Percentiles rank a stretch among this genome's conserved stretches.
These are phyloP conservation scores for Chamaenerion angustifolium DNA, from an alignment of 345 rosid species.

Conservation along the genomic window DNA sequence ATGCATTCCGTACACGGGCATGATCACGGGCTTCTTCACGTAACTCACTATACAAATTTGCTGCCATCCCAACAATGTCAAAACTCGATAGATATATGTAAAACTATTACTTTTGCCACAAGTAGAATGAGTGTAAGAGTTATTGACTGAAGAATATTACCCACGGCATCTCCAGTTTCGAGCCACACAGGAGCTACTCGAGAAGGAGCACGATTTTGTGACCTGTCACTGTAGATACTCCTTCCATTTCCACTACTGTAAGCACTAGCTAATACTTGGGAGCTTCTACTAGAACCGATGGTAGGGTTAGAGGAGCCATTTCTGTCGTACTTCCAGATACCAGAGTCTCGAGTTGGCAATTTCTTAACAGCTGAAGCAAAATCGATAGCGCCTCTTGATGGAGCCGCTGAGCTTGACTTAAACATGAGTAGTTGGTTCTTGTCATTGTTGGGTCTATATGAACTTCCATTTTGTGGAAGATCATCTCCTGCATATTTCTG, in stretches of 20 bases:
- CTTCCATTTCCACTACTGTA: conserved; percentile 46
- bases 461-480: conserved; percentile 43
- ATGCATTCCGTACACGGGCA: conserved; percentile 78
- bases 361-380: conserved; percentile 94
- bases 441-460: conserved; percentile 41
- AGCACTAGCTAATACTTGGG: conserved; percentile 26
- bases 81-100: conserved; percentile 22
- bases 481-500: conserved; percentile 61
- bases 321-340: conserved; percentile 75
- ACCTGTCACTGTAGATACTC: conserved; percentile 40
- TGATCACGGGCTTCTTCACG: conserved; percentile 94
- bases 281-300: conserved; percentile 75
- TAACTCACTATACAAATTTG: conserved; percentile 64
- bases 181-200: conserved; percentile 85
- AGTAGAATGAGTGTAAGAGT: conserved; percentile 13
- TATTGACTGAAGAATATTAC: conserved; percentile 38
- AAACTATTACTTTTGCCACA: conserved; percentile 15
- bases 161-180: conserved; percentile 98
- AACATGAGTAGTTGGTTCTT: conserved; percentile 65
- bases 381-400: conserved; percentile 52
- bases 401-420: conserved; percentile 42
- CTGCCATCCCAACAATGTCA: conserved; percentile 57
- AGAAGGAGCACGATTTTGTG: conserved; percentile 48
- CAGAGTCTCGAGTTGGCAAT: conserved; percentile 68
- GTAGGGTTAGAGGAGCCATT: conserved; percentile 59